Evolutionary conservation across 768 basidiomycete genomes (phyloP), one percentile per base, ranked within the genome.

Genomic region (Erythrobasidium yunnanense): DNA sequence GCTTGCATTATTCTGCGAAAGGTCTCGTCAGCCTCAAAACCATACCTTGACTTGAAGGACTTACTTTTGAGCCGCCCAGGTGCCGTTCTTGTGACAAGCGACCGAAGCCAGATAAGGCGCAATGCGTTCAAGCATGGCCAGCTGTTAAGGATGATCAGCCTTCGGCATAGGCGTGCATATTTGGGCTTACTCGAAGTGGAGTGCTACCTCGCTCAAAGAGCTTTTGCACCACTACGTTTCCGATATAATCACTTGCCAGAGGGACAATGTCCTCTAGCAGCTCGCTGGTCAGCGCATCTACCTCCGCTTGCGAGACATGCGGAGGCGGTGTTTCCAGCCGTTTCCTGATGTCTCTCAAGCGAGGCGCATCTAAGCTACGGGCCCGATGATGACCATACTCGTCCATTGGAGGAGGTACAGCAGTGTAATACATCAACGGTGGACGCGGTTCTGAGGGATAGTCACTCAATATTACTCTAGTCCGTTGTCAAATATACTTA

Each of bases 191-290:
- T 17, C 60, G 81, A 30, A 90, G 85, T 2, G 73, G 78, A 38
- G 84, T 77, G 15, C 88, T 87, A 74, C 88, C 90, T 73, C 83
- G 85, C 77, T 96, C 93, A 72, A 93, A 99, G 15, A 99, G 79
- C 77, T 96, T 96, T 80, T 97, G 93, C 23, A 97, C 90, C 71
- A 97, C 87, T 2, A 66, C 30, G 74, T 99, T 99, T 51, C 95
- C 95, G 70, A 99, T 86, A 86, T 95, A 97, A 76, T 99, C 93
- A 35, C 90, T 91, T 15, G 93, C 86, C 66, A 99, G 82, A 75
- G 92, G 90, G 15, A 93, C 90, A 68, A 90, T 87, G 75, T 97
- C 95, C 71, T 96, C 91, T 69, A 97, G 80, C 76, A 96, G 85
- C 73, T 97, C 92, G 51, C 81, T 81, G 1, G 90, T 88, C 55